Evolutionary conservation across 176 grass and related monocot genomes (phyloP).

Genomic region (Avena atlantica): DNA sequence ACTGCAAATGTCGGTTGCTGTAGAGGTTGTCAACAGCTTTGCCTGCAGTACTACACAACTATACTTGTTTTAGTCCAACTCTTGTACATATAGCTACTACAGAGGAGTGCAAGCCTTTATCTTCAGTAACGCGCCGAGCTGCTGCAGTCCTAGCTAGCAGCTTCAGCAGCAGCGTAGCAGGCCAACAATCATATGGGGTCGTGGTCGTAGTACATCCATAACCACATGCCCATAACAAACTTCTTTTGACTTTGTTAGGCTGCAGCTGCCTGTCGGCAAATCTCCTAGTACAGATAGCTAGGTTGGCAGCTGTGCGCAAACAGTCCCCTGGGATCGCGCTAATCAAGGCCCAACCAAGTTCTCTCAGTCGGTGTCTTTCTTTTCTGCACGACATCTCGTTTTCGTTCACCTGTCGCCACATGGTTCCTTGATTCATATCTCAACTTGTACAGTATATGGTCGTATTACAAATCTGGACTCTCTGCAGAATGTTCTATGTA

Average conservation of each 20-base stretch:
- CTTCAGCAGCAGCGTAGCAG: background rate
- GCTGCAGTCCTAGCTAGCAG: background rate
- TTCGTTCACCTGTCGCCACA: background rate
- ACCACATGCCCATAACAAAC: conserved; percentile 37
- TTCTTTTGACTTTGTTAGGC: conserved; percentile 44
- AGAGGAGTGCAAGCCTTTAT: background rate
- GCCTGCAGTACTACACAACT: too few species aligned
- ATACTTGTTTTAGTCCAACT: background rate
- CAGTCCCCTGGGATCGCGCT: conserved; percentile 39
- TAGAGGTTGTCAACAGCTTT: background rate
- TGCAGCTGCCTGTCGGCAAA: conserved; percentile 40
- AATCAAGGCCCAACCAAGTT: conserved; percentile 33
- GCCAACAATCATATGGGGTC: conserved; percentile 20
- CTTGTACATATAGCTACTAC: background rate
- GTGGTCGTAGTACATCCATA: conserved; percentile 1
- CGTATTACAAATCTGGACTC: too few species aligned
- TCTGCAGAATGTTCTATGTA: too few species aligned
- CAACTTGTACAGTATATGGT: background rate
- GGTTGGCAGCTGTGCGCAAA: background rate
- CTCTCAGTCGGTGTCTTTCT: background rate
- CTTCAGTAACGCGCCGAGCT: background rate
- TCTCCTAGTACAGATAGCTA: background rate
- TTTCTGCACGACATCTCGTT: conserved; percentile 1
- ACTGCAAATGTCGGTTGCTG: background rate
- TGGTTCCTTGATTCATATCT: conserved; percentile 8